These are phyloP conservation scores for Aegilops tauschii DNA, from an alignment of 176 grass and related monocot genomes.

Conservation along the genomic window DNA sequence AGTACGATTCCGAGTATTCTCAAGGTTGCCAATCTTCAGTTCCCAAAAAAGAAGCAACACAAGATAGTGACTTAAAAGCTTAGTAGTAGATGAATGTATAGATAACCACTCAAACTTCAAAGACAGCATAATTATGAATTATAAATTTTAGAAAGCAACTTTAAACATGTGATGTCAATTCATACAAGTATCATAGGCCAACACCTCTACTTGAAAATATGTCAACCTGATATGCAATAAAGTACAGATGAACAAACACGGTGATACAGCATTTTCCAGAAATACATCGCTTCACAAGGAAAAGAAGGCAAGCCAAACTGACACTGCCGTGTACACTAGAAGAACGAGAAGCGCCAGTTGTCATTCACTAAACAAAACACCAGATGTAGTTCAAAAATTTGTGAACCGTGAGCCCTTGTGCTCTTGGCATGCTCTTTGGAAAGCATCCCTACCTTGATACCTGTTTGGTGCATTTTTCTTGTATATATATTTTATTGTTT, in stretches of 20 bases:
- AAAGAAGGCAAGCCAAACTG: neutral
- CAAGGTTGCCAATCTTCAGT: conserved; percentile 83
- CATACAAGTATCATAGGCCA: neutral
- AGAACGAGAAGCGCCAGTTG: neutral
- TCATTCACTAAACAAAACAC: neutral
- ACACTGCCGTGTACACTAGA: neutral
- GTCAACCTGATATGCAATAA: neutral
- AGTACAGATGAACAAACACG: neutral
- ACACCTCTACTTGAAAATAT: conserved; percentile 10
- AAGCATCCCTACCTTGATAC: neutral
- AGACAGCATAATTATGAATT: neutral
- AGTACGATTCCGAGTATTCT: conserved; percentile 91
- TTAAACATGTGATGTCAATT: conserved; percentile 22
- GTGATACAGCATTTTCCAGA: neutral
- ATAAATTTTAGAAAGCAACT: neutral
- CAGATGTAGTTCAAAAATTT: neutral
- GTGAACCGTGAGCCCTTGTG: neutral
- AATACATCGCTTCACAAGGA: neutral
- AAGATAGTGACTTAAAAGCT: conserved; percentile 26
- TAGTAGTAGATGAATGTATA: neutral
- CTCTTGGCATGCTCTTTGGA: neutral
- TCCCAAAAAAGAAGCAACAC: conserved; percentile 19
- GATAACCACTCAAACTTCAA: neutral
- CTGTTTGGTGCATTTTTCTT: neutral
- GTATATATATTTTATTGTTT: neutral